These are phyloP conservation scores for Nakaseomyces uthaithaninus DNA, from an alignment of 1,139 yeast species.

Conservation along the genomic window DNA sequence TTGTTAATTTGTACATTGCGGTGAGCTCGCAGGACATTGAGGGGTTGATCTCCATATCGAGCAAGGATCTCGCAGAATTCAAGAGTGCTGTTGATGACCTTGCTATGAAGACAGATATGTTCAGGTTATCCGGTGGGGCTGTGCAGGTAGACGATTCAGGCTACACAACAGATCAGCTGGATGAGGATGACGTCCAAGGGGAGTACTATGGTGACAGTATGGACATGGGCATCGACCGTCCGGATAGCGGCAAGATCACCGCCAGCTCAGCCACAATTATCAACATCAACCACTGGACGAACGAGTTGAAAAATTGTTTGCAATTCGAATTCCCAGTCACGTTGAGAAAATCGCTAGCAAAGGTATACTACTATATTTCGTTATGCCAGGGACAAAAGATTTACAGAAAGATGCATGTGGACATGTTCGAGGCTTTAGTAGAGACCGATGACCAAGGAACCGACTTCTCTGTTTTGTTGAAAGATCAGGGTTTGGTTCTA, in stretches of 20 bases:
- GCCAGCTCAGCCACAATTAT: constrained; percentile 68
- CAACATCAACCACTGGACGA: constrained; percentile 79
- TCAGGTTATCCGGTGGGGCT: constrained; percentile 20
- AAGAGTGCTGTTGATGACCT: constrained; percentile 41
- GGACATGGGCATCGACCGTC: constrained; percentile 37
- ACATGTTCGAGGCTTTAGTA: constrained; percentile 51
- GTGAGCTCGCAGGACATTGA: constrained; percentile 67
- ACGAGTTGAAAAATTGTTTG: constrained; percentile 73
- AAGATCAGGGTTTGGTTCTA: constrained; percentile 33
- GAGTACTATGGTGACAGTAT: constrained; percentile 34
- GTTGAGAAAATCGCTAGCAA: constrained; percentile 53
- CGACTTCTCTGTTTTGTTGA: constrained; percentile 40
- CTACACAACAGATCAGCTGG: constrained; percentile 28
- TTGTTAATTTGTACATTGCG: constrained; percentile 72
- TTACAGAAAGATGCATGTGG: constrained; percentile 54
- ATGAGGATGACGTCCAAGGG: neutral
- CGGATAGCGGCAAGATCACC: constrained; percentile 49
- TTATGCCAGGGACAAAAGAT: constrained; percentile 69
- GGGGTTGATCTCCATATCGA: constrained; percentile 62
- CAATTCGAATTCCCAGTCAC: constrained; percentile 73
- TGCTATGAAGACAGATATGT: constrained; percentile 48
- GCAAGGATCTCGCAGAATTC: constrained; percentile 45
- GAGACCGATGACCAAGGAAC: constrained; percentile 31
- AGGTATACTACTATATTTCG: constrained; percentile 65
- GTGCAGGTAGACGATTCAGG: constrained; percentile 20